Conservation (phyloP, 768 basidiomycete genomes). For the Rhizopogon vulgaris region DNA sequence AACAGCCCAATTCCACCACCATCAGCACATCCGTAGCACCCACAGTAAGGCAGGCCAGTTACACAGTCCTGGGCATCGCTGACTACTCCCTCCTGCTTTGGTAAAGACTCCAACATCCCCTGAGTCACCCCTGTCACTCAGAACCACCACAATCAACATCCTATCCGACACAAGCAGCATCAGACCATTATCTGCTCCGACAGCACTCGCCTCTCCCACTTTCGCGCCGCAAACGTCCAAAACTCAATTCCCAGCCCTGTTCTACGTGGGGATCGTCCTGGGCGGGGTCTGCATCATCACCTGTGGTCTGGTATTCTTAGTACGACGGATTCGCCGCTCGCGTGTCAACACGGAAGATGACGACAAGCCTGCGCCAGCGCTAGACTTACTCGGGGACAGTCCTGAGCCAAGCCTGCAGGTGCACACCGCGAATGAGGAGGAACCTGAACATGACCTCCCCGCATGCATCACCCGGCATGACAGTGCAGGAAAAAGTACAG, state of each 20-base stretch:
- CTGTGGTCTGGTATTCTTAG: conserved; percentile 39
- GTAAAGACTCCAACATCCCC: conserved; percentile 5
- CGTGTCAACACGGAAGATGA: conserved; percentile 29
- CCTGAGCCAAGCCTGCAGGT: not conserved
- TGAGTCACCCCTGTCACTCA: not conserved
- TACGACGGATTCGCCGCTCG: conserved; percentile 44
- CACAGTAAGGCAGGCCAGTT: not conserved
- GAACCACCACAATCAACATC: not conserved
- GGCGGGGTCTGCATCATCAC: conserved; percentile 41
- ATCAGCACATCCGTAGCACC: not conserved
- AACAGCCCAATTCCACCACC: not conserved
- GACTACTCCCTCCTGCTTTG: not conserved
- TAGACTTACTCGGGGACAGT: conserved; percentile 9
- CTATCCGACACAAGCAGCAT: not conserved
- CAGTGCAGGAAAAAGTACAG: conserved; percentile 7
- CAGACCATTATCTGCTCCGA: not conserved
- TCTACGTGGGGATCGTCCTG: conserved; percentile 47
- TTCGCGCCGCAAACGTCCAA: conserved; percentile 18
- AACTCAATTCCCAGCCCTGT: conserved; percentile 25
- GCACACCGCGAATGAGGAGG: conserved; percentile 5
- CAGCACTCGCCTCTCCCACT: conserved; percentile 14
- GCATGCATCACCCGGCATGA: conserved; percentile 14
- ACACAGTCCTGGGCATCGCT: not conserved
- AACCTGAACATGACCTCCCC: conserved; percentile 17
- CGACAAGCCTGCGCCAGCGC: conserved; percentile 29